Base-by-base conservation (phyloP, 1,284 basidiomycete species). In the Lignosus rhinocerotis region DNA sequence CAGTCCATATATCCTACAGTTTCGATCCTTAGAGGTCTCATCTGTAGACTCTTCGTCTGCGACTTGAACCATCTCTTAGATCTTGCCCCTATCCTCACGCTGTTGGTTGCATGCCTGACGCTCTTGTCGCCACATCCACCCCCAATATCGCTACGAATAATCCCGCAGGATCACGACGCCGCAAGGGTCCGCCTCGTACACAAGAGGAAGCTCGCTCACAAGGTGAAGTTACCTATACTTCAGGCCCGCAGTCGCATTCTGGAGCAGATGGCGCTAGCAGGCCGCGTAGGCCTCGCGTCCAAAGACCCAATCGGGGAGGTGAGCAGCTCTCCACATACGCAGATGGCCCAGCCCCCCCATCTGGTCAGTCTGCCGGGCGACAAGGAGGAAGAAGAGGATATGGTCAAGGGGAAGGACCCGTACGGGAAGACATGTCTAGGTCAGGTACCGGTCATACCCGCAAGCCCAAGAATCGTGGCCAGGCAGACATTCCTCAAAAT, bases 221-320 rank as follows among this genome's bases (percentile, higher is more conserved):
- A 55, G 60, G 59, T 43, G 46, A 46, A 16, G 51, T 31, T 14
- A 36, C 56, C 31, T 41, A 32, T 32, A 48, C 44, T n/a, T 43
- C 25, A 43, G 52, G 47, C 10, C 16, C 45, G 8, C 51, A 56
- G 5, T 8, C 30, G 10, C 43, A 38, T 34, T 34, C 36, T 41
- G 53, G 44, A 33, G 43, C 41, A 46, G 55, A 60, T 14, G 56
- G 60, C 56, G 60, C 60, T 56, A 54, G 63, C 21, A 61, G 54
- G 63, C 54, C 58, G 31, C 56, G 53, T 21, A 62, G 41, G 60
- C 63, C 63, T 62, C 63, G 63, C 63, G 56, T 56, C 39, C 47
- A n/a, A 30, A 49, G 34, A 46, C 38, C 36, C 11, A 47, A 41
- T 31, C 53, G 31, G 21, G 56, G 51, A 55, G 52, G 63, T 58